Evolutionary conservation across 768 basidiomycete species (phyloP).

Genomic region (Tephrocybe rancida): DNA sequence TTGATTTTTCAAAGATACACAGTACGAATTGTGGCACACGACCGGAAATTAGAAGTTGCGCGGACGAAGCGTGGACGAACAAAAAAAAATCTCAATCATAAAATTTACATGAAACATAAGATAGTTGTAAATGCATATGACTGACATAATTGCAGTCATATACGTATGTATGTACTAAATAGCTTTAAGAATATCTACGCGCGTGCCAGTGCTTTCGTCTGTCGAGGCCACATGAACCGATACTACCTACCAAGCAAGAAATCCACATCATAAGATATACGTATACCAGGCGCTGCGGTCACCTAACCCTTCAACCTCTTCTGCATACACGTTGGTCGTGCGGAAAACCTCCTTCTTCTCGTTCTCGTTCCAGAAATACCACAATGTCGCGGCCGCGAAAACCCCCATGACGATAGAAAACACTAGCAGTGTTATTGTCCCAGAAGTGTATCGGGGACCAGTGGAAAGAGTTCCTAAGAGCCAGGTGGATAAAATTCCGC

Average conservation of each 20-base stretch:
- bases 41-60: no score
- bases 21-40: no score
- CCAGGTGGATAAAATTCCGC: constrained; percentile 46
- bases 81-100: not conserved
- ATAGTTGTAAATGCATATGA: no score
- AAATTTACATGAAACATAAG: no score
- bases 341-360: constrained; percentile 30
- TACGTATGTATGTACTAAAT: no score
- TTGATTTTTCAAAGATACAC: no score
- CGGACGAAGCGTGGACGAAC: not conserved
- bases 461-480: constrained; percentile 37
- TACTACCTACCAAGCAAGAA: not conserved
- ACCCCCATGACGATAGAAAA: constrained; percentile 25
- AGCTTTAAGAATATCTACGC: no score
- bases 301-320: constrained; percentile 31
- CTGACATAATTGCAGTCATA: no score
- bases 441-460: constrained; percentile 37
- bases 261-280: constrained; percentile 31
- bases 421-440: constrained; percentile 27
- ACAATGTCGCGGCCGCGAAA: constrained; percentile 25
- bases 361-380: constrained; percentile 31
- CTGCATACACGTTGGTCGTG: constrained; percentile 19
- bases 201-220: no score
- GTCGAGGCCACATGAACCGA: no score
- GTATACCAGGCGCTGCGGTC: constrained; percentile 39